Conservation (phyloP, 306 rosid species). For the Neltuma alba region DNA sequence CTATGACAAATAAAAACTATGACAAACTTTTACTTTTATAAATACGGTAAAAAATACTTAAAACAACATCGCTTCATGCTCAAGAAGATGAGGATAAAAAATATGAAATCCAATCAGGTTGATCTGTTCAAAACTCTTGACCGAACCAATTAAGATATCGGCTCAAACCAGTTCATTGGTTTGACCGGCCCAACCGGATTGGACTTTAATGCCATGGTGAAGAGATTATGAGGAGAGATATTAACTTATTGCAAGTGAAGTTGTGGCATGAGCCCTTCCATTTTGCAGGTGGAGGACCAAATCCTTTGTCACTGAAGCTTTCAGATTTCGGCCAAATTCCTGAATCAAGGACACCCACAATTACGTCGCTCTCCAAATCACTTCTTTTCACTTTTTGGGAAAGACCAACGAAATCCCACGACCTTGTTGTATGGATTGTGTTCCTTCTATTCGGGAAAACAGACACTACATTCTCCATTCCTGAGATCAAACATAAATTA, state of each 20-base stretch:
- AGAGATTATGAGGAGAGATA: neutral
- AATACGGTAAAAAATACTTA: too few relatives aligned
- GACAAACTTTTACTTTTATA: too few relatives aligned
- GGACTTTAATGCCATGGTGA: too few relatives aligned
- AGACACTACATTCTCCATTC: constrained; percentile 33
- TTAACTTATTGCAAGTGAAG: constrained; percentile 56
- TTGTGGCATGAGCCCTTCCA: constrained; percentile 48
- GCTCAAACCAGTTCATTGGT: too few relatives aligned
- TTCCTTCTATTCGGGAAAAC: constrained; percentile 18
- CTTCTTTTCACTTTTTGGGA: neutral
- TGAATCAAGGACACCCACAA: constrained; percentile 22
- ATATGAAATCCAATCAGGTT: too few relatives aligned
- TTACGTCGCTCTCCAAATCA: constrained; percentile 8
- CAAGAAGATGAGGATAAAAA: too few relatives aligned
- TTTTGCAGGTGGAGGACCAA: constrained; percentile 42
- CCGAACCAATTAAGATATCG: too few relatives aligned
- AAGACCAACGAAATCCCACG: constrained; percentile 43
- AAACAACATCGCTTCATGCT: too few relatives aligned
- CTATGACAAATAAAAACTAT: too few relatives aligned
- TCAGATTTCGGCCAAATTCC: constrained; percentile 27
- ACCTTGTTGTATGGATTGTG: constrained; percentile 31
- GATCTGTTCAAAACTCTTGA: too few relatives aligned
- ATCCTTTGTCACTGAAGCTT: constrained; percentile 38
- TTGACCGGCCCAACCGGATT: too few relatives aligned
- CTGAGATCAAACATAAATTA: neutral